These are phyloP conservation scores for Suhomyces tanzawaensis DNA, from an alignment of 805 yeast genomes.

Conservation along the genomic window DNA sequence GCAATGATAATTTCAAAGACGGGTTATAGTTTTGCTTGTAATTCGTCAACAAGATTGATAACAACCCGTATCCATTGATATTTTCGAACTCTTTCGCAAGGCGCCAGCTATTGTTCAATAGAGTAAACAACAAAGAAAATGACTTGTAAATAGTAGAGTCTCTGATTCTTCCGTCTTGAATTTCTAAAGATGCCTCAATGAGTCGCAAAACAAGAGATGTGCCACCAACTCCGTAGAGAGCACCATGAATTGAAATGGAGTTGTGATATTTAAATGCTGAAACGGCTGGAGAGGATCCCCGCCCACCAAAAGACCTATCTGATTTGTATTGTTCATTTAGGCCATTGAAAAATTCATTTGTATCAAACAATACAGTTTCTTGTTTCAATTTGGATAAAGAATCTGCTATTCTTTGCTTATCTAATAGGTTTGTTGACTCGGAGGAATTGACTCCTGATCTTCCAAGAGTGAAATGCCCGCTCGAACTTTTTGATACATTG, in stretches of 20 bases:
- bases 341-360: constrained; percentile 9
- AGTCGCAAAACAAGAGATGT: constrained; percentile 44
- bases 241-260: constrained; percentile 25
- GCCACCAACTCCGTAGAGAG: constrained; percentile 51
- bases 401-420: constrained; percentile 15
- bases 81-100: constrained; percentile 57
- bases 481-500: no score
- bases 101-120: constrained; percentile 50
- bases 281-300: constrained; percentile 1
- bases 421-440: constrained; percentile 5
- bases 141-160: constrained; percentile 29
- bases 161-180: constrained; percentile 7
- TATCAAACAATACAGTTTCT: constrained; percentile 20
- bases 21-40: constrained; percentile 33
- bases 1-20: constrained; percentile 11
- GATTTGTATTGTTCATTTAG: constrained; percentile 6
- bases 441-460: neutral
- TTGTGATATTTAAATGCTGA: constrained; percentile 19
- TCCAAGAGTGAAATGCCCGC: no score
- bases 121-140: constrained; percentile 40
- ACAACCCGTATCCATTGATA: constrained; percentile 57
- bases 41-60: constrained; percentile 51
- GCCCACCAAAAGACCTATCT: neutral
- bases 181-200: constrained; percentile 43
- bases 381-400: constrained; percentile 15